Conservation (phyloP, 2,329 filamentous ascomycete genomes). For the Calonectria pteridis region DNA sequence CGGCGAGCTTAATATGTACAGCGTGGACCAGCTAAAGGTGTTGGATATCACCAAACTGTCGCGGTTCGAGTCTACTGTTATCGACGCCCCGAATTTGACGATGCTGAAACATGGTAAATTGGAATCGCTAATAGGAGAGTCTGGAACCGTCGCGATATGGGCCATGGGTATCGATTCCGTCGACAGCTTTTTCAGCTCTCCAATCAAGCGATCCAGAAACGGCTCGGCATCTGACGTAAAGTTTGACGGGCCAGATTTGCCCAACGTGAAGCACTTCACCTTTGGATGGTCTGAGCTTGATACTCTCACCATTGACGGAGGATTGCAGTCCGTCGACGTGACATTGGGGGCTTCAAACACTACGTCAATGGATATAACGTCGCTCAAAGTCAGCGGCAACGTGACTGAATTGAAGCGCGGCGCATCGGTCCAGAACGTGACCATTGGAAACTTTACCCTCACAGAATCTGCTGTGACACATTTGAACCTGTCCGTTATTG, state of each 20-base stretch:
- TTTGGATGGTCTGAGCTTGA: conserved; percentile 24
- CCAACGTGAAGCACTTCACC: conserved; percentile 24
- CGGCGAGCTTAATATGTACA: neutral
- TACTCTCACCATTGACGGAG: neutral
- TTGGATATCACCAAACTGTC: conserved; percentile 28
- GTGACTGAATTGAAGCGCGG: neutral
- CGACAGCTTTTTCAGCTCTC: conserved; percentile 30
- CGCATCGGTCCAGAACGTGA: neutral
- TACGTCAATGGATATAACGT: conserved; percentile 11
- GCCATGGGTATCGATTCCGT: neutral
- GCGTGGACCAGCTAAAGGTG: conserved; percentile 12
- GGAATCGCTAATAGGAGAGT: neutral
- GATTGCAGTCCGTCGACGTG: neutral
- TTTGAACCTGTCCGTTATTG: conserved; percentile 9
- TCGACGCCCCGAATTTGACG: conserved; percentile 18
- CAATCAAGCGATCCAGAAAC: neutral
- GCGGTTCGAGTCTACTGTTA: neutral
- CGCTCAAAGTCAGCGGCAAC: neutral
- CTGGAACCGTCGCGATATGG: neutral
- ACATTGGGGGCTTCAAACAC: conserved; percentile 14
- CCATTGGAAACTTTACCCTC: neutral
- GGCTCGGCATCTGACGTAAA: neutral
- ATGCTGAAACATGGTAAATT: conserved; percentile 23
- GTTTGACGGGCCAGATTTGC: neutral
- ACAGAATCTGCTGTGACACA: neutral